Evolutionary conservation across 495 filamentous ascomycete genomes (phyloP).

Genomic region (Talaromyces borbonicus): DNA sequence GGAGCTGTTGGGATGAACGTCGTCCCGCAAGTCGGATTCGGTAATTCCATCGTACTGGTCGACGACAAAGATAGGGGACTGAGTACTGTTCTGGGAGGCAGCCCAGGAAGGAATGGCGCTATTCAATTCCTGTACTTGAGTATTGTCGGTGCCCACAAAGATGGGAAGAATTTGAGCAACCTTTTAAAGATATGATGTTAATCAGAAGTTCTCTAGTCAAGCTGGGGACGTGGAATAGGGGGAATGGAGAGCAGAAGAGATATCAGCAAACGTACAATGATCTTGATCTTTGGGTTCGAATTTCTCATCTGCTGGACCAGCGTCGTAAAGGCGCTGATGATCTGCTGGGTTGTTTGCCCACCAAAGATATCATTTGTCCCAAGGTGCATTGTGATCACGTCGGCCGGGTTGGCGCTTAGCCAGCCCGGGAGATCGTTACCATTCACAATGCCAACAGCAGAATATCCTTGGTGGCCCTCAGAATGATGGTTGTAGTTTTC

Average conservation of each 20-base stretch:
- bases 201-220: neutral
- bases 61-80: neutral
- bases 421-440: neutral
- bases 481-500: neutral
- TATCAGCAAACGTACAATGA: neutral
- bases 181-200: neutral
- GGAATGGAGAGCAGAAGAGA: neutral
- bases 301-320: neutral
- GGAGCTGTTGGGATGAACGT: neutral
- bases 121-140: neutral
- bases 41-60: neutral
- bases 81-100: neutral
- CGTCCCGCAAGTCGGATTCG: neutral
- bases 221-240: neutral
- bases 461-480: neutral
- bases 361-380: neutral
- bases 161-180: neutral
- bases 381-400: neutral
- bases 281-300: neutral
- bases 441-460: neutral
- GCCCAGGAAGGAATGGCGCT: neutral
- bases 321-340: neutral
- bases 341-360: neutral
- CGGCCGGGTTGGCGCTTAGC: neutral
- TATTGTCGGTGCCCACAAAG: neutral